Evolutionary conservation across 2,329 filamentous ascomycete genomes (phyloP).

Genomic region (Xylaria sp.): DNA sequence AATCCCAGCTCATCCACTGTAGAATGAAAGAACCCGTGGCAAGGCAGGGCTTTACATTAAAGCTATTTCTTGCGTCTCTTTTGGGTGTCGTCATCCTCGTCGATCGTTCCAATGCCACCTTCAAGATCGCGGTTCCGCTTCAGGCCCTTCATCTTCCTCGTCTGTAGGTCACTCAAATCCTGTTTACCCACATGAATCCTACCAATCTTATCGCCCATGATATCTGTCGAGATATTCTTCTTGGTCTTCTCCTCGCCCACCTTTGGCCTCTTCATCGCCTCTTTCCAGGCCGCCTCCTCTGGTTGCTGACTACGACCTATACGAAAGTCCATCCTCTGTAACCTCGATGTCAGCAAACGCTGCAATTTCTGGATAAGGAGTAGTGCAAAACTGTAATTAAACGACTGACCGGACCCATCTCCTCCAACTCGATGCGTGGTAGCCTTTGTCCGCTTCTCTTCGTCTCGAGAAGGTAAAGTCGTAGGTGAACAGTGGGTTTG

Average conservation of each 20-base stretch:
- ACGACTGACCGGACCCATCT: conserved; percentile 87
- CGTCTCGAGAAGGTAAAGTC: conserved; percentile 87
- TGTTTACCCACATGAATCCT: conserved; percentile 91
- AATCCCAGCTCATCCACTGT: conserved; percentile 41
- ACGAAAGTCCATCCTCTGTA: conserved; percentile 64
- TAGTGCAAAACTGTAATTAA: background rate
- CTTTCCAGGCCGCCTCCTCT: conserved; percentile 83
- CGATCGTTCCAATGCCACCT: conserved; percentile 62
- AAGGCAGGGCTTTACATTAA: conserved; percentile 29
- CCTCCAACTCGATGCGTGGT: conserved; percentile 90
- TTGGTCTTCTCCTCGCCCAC: conserved; percentile 80
- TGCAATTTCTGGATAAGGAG: background rate
- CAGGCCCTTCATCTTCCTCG: conserved; percentile 98
- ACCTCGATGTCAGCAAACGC: conserved; percentile 18
- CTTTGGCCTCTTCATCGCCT: conserved; percentile 88
- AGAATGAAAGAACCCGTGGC: background rate
- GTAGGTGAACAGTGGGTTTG: conserved; percentile 71
- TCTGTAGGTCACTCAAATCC: conserved; percentile 87
- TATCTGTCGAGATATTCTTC: conserved; percentile 95
- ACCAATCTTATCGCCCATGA: conserved; percentile 95
- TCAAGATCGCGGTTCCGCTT: conserved; percentile 80
- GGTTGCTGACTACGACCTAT: conserved; percentile 83
- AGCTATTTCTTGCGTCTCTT: conserved; percentile 52
- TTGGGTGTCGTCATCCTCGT: conserved; percentile 57
- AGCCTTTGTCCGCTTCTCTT: conserved; percentile 87